Conservation (phyloP, 2,329 filamentous ascomycete genomes). For the Verticillium zaregamsianum region DNA sequence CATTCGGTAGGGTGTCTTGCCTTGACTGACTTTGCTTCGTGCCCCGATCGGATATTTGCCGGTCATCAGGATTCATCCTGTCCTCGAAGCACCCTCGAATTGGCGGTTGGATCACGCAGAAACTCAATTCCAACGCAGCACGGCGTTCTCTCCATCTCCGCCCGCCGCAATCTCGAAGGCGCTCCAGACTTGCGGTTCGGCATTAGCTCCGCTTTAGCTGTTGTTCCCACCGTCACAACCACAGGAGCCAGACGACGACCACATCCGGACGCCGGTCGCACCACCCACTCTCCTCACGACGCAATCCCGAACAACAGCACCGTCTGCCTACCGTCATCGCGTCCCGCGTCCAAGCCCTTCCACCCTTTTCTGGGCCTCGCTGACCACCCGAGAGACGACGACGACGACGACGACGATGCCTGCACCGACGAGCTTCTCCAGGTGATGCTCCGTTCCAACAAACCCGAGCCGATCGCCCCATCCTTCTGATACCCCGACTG, state of each 20-base stretch:
- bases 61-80: not conserved
- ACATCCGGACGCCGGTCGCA: slow-evolving; percentile 1
- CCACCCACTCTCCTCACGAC: not conserved
- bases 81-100: not conserved
- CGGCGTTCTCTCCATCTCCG: not conserved
- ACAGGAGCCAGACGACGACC: not conserved
- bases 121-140: not conserved
- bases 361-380: not conserved
- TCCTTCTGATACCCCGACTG: slow-evolving; percentile 17
- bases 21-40: not conserved
- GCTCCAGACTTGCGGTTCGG: not conserved
- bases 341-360: not conserved
- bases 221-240: not conserved
- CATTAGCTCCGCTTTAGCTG: not conserved
- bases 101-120: not conserved
- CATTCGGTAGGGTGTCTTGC: not conserved
- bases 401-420: slow-evolving; percentile 4
- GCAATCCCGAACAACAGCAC: not conserved
- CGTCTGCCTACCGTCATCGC: not conserved
- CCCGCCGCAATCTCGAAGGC: not conserved
- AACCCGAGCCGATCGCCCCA: slow-evolving; percentile 8
- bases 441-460: not conserved
- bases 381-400: not conserved
- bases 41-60: not conserved
- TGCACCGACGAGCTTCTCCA: slow-evolving; percentile 7